These are phyloP conservation scores for Claviceps capensis DNA, from an alignment of 2,329 filamentous ascomycete genomes.

Conservation along the genomic window DNA sequence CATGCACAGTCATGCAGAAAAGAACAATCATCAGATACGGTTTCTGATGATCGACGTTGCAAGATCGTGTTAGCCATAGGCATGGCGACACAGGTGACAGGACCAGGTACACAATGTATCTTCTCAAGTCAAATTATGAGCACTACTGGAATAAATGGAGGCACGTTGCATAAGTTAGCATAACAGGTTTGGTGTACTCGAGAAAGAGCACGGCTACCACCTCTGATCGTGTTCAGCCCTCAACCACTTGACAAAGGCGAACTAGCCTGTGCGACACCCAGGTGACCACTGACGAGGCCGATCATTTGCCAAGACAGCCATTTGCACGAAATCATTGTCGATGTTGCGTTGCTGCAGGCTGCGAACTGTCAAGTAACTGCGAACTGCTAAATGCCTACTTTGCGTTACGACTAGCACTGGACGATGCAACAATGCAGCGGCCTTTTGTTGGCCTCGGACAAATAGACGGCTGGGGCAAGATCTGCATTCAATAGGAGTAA, in stretches of 20 bases:
- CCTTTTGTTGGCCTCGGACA: conserved; percentile 1
- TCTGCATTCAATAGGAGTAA: background rate
- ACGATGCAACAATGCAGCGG: background rate
- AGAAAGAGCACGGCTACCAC: background rate
- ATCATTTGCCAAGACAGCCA: background rate
- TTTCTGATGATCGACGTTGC: background rate
- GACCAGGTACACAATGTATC: too few species aligned
- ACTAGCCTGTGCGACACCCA: background rate
- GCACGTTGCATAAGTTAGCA: background rate
- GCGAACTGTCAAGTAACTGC: background rate
- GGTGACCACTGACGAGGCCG: background rate
- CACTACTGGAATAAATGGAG: background rate
- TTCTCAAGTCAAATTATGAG: background rate
- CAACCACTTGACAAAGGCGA: background rate
- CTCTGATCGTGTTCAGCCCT: background rate
- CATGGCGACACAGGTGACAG: background rate
- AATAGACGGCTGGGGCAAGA: background rate
- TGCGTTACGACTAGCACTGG: background rate
- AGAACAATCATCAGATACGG: background rate
- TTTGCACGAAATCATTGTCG: background rate
- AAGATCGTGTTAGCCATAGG: background rate
- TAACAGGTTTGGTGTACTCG: background rate
- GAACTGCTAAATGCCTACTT: too few species aligned
- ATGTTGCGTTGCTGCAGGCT: background rate
- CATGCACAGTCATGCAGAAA: background rate